Evolutionary conservation across 2,329 filamentous ascomycete species (phyloP), one percentile per base, ranked within the genome.

Genomic region (Lachnellula subtilissima): DNA sequence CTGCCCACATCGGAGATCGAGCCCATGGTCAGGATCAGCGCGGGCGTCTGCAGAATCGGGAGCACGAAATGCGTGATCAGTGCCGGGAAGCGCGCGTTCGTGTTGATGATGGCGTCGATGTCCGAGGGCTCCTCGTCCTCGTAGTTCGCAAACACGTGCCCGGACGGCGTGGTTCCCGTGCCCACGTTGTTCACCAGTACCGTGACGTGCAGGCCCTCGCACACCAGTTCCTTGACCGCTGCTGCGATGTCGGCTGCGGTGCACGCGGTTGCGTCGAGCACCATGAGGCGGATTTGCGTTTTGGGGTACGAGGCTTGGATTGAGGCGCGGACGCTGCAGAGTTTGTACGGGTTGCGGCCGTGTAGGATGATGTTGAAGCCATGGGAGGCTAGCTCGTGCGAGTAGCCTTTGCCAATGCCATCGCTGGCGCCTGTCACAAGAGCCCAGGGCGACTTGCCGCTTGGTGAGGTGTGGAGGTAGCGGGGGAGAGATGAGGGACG

Each of bases 361-460:
- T 97, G 87, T 64, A 97, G 89, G 58, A 97, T 77, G 65, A 97
- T 78, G 75, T 96, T 97, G 84, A 91, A 97, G 67, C 91, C 91
- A 70, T 93, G 91, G 58, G 82, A 78, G 32, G 93, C 91, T 55
- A 97, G 85, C 72, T 96, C 90, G 23, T 87, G 78, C 35, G 92
- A 90, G 71, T 90, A 97, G 74, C 97, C 92, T 75, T 96, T 96
- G 71, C 93, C 93, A 62, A 97, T 86, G 64, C 93, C 94, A 73
- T 97, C 93, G n/a, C 91, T 96, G 50, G 92, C 93, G 62, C 93
- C 93, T 23, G 93, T 97, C 43, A 97, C 82, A 55, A 97, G 83
- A 19, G 89, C 93, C 91, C 92, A 97, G 8, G 73, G 54, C 1
- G 54, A 46, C 37, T 17, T 5, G 2, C 54, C 54, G 4, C 22